Base-by-base conservation (phyloP, 208 protist species). In the Trypanosoma scelopori region DNA sequence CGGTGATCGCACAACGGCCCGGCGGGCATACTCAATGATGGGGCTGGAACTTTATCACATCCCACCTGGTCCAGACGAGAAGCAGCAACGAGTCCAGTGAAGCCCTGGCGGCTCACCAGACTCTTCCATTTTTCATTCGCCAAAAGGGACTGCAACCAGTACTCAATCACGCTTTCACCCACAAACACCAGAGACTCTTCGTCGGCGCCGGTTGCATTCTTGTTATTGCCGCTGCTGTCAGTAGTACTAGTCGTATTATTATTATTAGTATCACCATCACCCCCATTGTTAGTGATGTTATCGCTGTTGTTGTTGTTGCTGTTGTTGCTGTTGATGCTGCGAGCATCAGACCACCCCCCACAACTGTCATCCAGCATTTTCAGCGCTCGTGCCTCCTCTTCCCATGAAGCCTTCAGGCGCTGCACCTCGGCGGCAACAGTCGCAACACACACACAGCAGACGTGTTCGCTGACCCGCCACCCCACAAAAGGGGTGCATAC, bases 1-100 rank as follows among this genome's bases (percentile, higher is more conserved):
- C 71, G 67, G 65, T 92, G 85, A 28, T 74, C 71, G 71, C 85
- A 92, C 1, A 80, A 45, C 2, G 89, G 25, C 32, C 55, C 48
- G 12, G 13, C 25, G 9, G 18, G n/a, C 28, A 25, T 22, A 30
- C 25, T 60, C 1, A 63, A 15, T 39, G 42, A 32, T 56, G 16
- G 41, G 32, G 25, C 43, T 22, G 6, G 22, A 4, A 18, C 32
- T 15, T 55, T n/a, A 37, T 27, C 41, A 43, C 61, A 18, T 15
- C 55, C 30, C 20, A n/a, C 20, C 27, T 43, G 15, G 25, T 30
- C 55, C 30, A 60, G 3, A 1, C n/a, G 55, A 35, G 56, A 39
- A 25, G n/a, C 25, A n/a, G 35, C 64, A 45, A 80, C 59, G 30
- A 82, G 70, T 23, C 65, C 85, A 11, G 85, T 91, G 57, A 81